Evolutionary conservation across 2,329 filamentous ascomycete species (phyloP).

Genomic region (Didymella segeticola): DNA sequence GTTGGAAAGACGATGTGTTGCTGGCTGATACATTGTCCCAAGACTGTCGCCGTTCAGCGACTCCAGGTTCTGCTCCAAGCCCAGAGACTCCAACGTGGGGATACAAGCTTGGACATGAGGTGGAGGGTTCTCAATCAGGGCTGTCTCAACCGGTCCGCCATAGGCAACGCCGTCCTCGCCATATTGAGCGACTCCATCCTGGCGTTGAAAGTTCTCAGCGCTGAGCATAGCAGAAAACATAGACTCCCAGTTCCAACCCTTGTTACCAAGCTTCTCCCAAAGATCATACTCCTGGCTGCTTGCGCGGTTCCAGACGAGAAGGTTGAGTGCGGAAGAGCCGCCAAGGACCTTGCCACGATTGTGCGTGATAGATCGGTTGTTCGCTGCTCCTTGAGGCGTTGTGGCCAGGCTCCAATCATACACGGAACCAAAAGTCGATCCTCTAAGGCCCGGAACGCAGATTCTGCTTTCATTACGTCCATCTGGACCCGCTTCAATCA

Average conservation of each 20-base stretch:
- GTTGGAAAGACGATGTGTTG: conserved; percentile 56
- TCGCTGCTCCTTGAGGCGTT: conserved; percentile 48
- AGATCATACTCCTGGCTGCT: conserved; percentile 53
- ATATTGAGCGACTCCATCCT: conserved; percentile 26
- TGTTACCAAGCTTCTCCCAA: conserved; percentile 65
- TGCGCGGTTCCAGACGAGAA: conserved; percentile 45
- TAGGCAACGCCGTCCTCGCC: conserved; percentile 32
- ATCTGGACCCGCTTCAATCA: conserved; percentile 35
- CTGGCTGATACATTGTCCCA: conserved; percentile 57
- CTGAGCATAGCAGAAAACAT: conserved; percentile 44
- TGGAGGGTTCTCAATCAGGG: conserved; percentile 52
- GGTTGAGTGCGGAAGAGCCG: conserved; percentile 45
- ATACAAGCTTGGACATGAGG: conserved; percentile 53
- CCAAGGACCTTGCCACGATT: conserved; percentile 39
- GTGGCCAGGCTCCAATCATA: conserved; percentile 52
- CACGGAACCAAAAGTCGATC: conserved; percentile 25
- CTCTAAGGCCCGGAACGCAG: conserved; percentile 28
- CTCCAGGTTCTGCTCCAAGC: conserved; percentile 49
- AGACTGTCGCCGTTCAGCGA: conserved; percentile 59
- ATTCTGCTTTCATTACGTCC: conserved; percentile 29
- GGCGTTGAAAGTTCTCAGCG: conserved; percentile 35
- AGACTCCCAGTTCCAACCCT: conserved; percentile 61
- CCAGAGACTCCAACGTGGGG: conserved; percentile 56
- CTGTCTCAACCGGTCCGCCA: conserved; percentile 39
- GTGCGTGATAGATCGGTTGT: conserved; percentile 33